These are phyloP conservation scores for Penicillium nucicola DNA, from an alignment of 495 filamentous ascomycete genomes.

Conservation along the genomic window DNA sequence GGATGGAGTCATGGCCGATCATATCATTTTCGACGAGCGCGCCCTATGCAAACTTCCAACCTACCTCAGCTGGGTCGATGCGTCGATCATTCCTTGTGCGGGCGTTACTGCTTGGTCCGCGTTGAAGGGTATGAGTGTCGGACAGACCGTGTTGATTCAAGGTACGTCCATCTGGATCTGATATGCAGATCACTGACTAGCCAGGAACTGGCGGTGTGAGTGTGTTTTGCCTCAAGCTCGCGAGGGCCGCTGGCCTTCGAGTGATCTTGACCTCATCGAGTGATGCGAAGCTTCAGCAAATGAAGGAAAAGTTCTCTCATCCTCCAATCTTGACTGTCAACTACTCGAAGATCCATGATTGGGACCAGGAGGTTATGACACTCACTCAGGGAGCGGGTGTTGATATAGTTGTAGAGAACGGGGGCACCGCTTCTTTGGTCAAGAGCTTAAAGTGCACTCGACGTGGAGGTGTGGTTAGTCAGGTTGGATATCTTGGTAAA, in stretches of 20 bases:
- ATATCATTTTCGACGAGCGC: slow-evolving; percentile 32
- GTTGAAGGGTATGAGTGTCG: slow-evolving; percentile 28
- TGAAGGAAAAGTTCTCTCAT: slow-evolving; percentile 12
- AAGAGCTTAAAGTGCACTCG: slow-evolving; percentile 33
- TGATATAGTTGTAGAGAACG: slow-evolving; percentile 39
- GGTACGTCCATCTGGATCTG: slow-evolving; percentile 14
- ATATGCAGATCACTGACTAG: background rate
- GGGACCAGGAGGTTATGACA: slow-evolving; percentile 32
- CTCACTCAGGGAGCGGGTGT: slow-evolving; percentile 35
- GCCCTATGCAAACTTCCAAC: slow-evolving; percentile 24
- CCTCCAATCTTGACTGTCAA: slow-evolving; percentile 30
- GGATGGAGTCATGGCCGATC: slow-evolving; percentile 35
- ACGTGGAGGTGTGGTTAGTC: slow-evolving; percentile 35
- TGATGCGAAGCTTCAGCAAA: slow-evolving; percentile 29
- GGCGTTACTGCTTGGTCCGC: slow-evolving; percentile 41
- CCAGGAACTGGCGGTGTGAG: slow-evolving; percentile 36
- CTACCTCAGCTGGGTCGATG: slow-evolving; percentile 29
- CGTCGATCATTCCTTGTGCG: slow-evolving; percentile 32
- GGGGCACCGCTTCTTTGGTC: slow-evolving; percentile 29
- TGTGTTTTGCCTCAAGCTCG: slow-evolving; percentile 34
- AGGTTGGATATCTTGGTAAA: slow-evolving; percentile 39
- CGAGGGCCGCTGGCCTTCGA: slow-evolving; percentile 26
- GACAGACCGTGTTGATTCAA: slow-evolving; percentile 40
- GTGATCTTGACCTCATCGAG: slow-evolving; percentile 36
- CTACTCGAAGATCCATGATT: slow-evolving; percentile 27